Evolutionary conservation across 108 stramenopile genomes (phyloP).

Genomic region (Pseudonitzschia multiseries): DNA sequence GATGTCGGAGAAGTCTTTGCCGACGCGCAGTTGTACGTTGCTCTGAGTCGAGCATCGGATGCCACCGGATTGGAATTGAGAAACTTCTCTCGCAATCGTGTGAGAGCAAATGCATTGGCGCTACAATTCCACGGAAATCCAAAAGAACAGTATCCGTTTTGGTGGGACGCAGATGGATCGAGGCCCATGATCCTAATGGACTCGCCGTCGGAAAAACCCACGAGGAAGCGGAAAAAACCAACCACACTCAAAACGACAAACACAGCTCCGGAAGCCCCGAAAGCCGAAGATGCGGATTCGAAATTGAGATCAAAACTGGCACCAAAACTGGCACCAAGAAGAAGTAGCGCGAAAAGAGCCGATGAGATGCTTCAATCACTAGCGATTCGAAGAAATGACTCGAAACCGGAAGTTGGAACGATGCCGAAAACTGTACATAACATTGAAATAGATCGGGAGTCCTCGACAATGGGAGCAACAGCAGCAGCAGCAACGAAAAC

Average conservation of each 20-base stretch:
- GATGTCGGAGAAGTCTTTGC: conserved; percentile 83
- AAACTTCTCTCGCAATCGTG: conserved; percentile 51
- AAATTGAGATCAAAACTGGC: no score
- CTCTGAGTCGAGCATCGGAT: conserved; percentile 77
- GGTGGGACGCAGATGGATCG: conserved; percentile 23
- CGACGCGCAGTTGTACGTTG: conserved; percentile 91
- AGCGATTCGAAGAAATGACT: no score
- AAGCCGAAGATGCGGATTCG: no score
- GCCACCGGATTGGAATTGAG: conserved; percentile 50
- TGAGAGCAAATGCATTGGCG: conserved; percentile 54
- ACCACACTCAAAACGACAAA: neutral
- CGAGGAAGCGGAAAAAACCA: neutral
- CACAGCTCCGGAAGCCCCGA: neutral
- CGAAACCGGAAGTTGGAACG: no score
- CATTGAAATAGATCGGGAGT: no score
- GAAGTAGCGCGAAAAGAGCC: no score
- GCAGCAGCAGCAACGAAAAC: no score
- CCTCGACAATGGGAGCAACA: no score
- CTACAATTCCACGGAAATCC: conserved; percentile 41
- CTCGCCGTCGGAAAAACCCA: neutral
- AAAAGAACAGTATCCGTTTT: conserved; percentile 23
- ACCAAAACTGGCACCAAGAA: no score
- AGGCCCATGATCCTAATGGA: conserved; percentile 1
- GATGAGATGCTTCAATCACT: no score
- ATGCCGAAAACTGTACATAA: no score